Base-by-base conservation (phyloP, 495 filamentous ascomycete genomes). In the Xylaria curta region DNA sequence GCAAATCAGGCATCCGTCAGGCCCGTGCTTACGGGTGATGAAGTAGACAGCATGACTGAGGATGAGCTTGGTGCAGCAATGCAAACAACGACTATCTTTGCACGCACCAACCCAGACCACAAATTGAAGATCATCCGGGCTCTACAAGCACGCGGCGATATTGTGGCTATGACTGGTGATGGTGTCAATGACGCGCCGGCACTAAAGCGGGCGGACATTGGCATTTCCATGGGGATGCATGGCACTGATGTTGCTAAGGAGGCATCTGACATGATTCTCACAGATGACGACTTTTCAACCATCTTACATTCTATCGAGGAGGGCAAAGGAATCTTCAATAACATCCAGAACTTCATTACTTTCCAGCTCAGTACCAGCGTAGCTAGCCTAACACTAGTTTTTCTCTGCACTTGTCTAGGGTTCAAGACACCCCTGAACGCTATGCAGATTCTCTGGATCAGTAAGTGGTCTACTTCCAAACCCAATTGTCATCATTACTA, bases 401-500 rank as follows among this genome's bases (percentile, higher is more conserved):
- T 99, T 66, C 78, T 98, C 74, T 97, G 94, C 82, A 98, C 96
- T 33, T 92, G 92, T 70, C 85, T 97, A 71, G 96, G 96, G 19
- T 94, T 97, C 83, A 93, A 92, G 79, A 97, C 95, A 74, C 96
- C 96, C 51, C 85, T 99, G 40, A 99, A 99, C 78, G 93, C 96
- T 44, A 99, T 98, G 95, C 96, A 99, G 83, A 99, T 99, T 79
- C 86, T 99, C 56, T 99, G 96, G 96, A 98, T 99, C 76, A 99
- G 95, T 98, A 84, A 82, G 93, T 89, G 28, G 38, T 36, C 70
- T 64, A 19, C 49, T 65, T 62, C n/a, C 24, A 51, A 12, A 40
- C 5, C 9, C 19, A 33, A 21, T 24, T 38, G n/a, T 12, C 47
- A 46, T 15, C n/a, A 59, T 66, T 6, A 46, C 71, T 77, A 65